Conservation (phyloP, 225 moss, liverwort and hornwort species). For the Takakia lepidozioides region DNA sequence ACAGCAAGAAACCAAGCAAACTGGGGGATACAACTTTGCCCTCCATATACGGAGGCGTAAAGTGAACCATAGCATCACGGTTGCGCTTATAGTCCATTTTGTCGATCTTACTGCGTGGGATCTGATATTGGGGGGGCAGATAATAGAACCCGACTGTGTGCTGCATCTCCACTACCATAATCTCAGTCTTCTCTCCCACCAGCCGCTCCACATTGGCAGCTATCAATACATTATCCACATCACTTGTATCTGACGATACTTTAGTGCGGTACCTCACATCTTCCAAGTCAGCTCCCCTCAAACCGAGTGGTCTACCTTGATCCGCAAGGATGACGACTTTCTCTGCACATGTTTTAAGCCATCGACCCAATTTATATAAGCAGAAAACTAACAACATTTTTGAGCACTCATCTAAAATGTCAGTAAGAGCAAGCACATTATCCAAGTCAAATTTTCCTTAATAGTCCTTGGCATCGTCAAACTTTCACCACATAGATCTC, state of each 20-base stretch:
- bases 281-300: slow-evolving; percentile 30
- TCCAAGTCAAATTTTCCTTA: no score
- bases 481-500: no score
- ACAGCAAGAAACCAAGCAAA: no score
- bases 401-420: no score
- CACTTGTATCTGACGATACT: slow-evolving; percentile 65
- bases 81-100: slow-evolving; percentile 40
- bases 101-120: slow-evolving; percentile 30
- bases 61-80: slow-evolving; percentile 58
- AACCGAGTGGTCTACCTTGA: slow-evolving; percentile 21
- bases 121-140: no score
- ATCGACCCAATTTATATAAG: no score
- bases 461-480: no score
- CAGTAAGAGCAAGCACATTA: no score
- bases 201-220: slow-evolving; percentile 70
- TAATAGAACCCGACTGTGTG: no score
- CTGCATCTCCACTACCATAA: slow-evolving; percentile 74
- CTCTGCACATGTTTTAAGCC: slow-evolving; percentile 17
- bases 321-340: slow-evolving; percentile 74
- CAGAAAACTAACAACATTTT: no score
- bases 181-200: slow-evolving; percentile 32
- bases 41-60: slow-evolving; percentile 67
- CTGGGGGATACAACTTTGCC: no score
- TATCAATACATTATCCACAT: slow-evolving; percentile 67
- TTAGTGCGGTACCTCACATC: slow-evolving; percentile 48